phyloP scores from a whole-genome alignment of 257 asterid genomes.

The Oldenlandia corymbosa region DNA sequence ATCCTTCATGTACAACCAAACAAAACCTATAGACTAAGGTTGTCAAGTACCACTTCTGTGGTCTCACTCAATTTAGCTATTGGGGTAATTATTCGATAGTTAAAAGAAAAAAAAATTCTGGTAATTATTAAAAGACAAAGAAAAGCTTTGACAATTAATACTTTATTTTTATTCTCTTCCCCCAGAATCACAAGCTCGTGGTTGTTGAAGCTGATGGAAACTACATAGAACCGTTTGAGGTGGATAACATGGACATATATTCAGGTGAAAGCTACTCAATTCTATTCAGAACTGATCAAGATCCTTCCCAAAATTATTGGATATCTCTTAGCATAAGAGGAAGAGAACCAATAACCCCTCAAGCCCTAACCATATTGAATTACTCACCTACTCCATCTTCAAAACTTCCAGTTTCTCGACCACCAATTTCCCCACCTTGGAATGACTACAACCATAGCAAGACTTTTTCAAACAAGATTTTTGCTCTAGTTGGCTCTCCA shows the following conservation, averaged over 20 bases:
- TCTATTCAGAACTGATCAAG: constrained; percentile 52
- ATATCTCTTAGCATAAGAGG: constrained; percentile 58
- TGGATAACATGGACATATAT: constrained; percentile 61
- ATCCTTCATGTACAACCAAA: constrained; percentile 58
- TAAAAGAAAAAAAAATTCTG: too few relatives aligned
- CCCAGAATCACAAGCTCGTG: constrained; percentile 59
- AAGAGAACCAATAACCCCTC: constrained; percentile 69
- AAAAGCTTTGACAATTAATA: too few relatives aligned
- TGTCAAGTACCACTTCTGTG: constrained; percentile 72
- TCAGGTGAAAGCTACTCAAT: constrained; percentile 80
- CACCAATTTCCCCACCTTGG: constrained; percentile 62
- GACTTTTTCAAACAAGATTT: constrained; percentile 37
- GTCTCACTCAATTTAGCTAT: constrained; percentile 75
- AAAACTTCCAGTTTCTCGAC: constrained; percentile 37
- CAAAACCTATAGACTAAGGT: constrained; percentile 74
- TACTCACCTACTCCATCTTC: constrained; percentile 40
- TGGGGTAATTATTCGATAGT: too few relatives aligned
- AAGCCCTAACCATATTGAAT: constrained; percentile 59
- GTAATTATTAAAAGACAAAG: too few relatives aligned
- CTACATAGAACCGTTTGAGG: constrained; percentile 54
- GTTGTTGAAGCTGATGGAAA: constrained; percentile 90
- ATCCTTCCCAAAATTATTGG: constrained; percentile 59
- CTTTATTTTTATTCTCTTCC: too few relatives aligned
- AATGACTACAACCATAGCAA: constrained; percentile 54
- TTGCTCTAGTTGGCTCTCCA: constrained; percentile 36